Evolutionary conservation across 2,329 filamentous ascomycete species (phyloP).

Genomic region (Bipolaris cookei): DNA sequence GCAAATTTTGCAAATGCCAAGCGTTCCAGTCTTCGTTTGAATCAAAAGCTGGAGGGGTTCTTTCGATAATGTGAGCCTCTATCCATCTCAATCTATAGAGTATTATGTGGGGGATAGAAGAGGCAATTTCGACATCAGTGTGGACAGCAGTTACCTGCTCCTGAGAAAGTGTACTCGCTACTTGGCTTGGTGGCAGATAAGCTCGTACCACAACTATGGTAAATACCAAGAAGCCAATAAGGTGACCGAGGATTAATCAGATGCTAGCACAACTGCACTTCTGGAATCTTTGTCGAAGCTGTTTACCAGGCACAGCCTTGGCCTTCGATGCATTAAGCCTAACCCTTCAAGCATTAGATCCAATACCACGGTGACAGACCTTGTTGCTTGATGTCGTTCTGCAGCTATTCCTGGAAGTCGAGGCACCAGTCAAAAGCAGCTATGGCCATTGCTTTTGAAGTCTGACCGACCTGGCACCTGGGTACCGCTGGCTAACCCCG

Average conservation of each 20-base stretch:
- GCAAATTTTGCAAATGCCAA: too few species aligned
- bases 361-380: neutral
- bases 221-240: neutral
- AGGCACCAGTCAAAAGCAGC: neutral
- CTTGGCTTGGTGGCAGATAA: neutral
- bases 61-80: too few species aligned
- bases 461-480: neutral
- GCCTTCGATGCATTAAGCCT: neutral
- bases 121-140: too few species aligned
- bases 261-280: neutral
- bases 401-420: neutral
- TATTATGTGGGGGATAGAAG: too few species aligned
- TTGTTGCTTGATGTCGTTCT: neutral
- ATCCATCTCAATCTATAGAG: too few species aligned
- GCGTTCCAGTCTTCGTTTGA: too few species aligned
- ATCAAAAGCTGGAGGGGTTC: too few species aligned
- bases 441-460: neutral
- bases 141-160: too few species aligned
- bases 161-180: neutral
- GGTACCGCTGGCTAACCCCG: conserved; percentile 1
- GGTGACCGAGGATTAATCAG: neutral
- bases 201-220: neutral
- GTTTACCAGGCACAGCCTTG: neutral
- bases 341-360: neutral
- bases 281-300: neutral